Base-by-base conservation (phyloP, 1,139 yeast species). In the Meyerozyma smithsonii region DNA sequence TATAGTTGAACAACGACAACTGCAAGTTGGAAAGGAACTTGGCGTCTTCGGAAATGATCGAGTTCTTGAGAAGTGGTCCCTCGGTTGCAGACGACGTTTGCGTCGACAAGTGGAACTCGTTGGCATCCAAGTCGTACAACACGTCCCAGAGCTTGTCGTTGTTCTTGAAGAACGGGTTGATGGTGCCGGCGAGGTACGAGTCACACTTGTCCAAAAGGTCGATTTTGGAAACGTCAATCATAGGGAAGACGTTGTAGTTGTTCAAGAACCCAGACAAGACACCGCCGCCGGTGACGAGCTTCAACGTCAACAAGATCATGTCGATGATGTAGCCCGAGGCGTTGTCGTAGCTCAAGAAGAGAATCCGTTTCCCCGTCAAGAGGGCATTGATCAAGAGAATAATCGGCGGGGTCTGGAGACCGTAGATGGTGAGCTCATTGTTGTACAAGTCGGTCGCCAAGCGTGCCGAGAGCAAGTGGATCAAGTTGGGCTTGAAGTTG, bases 141-240 rank as follows among this genome's bases (percentile, higher is more conserved):
- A 80, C 57, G 51, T 80, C 86, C 83, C 84, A 80, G 34, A 70
- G 50, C 42, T 64, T 66, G 32, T 79, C 79, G 49, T 78, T 81
- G 38, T 66, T 60, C 46, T 77, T 78, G 61, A 80, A 80, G 40
- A 82, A 79, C 10, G 84, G 84, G 56, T 81, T 80, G 47, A 80
- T 79, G 37, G 82, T 81, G 8, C 86, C 86, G 4, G 85, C 86
- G 51, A 80, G 64, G 55, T 62, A 80, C 19, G 80, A 77, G 15
- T 69, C 72, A 44, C 80, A 74, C 43, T 66, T 62, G 44, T 74
- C 70, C 47, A 80, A 59, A 16, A 77, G 66, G 45, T 78, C 84
- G 19, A 77, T 75, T 47, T 79, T 78, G 26, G 81, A 74, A 19
- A 80, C 74, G 50, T 81, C 85, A 2, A 81, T 69, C 43, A 79